Evolutionary conservation across 2,329 filamentous ascomycete genomes (phyloP).

Genomic region (Alternaria dauci): DNA sequence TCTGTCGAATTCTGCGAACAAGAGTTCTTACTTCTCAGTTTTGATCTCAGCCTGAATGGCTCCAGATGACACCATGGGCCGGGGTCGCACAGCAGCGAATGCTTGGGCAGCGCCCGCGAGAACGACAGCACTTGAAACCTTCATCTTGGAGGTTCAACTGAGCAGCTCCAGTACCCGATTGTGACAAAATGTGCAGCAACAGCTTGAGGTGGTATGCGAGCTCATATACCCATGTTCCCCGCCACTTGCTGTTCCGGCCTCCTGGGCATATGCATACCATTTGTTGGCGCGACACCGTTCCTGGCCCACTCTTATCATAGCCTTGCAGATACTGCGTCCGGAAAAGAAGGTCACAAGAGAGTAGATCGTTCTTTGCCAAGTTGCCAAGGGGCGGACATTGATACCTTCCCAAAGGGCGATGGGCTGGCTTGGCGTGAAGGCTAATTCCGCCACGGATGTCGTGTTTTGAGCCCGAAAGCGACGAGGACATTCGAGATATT

Average conservation of each 20-base stretch:
- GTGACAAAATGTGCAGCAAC: not conserved
- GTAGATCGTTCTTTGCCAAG: slow-evolving; percentile 27
- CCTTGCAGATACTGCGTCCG: slow-evolving; percentile 32
- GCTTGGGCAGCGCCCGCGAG: slow-evolving; percentile 37
- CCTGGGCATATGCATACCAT: slow-evolving; percentile 23
- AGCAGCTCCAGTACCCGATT: not conserved
- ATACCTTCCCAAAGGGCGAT: slow-evolving; percentile 43
- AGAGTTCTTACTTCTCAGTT: slow-evolving; percentile 42
- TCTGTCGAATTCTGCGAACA: not conserved
- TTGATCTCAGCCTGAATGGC: slow-evolving; percentile 54
- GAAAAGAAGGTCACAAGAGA: slow-evolving; percentile 46
- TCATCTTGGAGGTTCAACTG: slow-evolving; percentile 32
- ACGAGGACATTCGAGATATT: not conserved
- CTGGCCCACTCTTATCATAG: slow-evolving; percentile 34
- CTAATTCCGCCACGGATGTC: slow-evolving; percentile 6
- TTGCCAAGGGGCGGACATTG: slow-evolving; percentile 36
- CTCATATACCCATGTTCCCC: slow-evolving; percentile 26
- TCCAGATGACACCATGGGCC: slow-evolving; percentile 48
- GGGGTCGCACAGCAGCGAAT: slow-evolving; percentile 30
- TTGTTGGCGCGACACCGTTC: slow-evolving; percentile 23
- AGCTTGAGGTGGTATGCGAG: slow-evolving; percentile 11
- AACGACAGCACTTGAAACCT: slow-evolving; percentile 33
- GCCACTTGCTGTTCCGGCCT: slow-evolving; percentile 11
- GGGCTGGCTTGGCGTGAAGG: slow-evolving; percentile 31
- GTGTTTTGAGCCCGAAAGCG: not conserved